phyloP scores from a whole-genome alignment of 768 basidiomycete species.

The Psilocybe azurescens region DNA sequence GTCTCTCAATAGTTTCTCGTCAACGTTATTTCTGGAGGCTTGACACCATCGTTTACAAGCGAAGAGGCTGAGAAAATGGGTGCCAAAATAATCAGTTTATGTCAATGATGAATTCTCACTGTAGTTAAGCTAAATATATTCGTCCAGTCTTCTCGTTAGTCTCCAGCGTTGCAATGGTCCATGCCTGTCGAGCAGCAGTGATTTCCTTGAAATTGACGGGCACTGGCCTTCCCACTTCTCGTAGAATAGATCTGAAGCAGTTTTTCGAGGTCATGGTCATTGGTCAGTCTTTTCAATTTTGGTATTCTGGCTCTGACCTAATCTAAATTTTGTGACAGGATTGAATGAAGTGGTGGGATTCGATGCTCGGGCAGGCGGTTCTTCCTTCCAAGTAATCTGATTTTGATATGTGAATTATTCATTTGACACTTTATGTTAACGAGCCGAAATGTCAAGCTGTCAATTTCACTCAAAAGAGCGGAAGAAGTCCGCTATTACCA shows the following conservation, averaged over 20 bases:
- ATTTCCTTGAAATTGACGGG: slow-evolving; percentile 76
- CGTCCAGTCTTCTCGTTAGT: slow-evolving; percentile 72
- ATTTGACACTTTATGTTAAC: background rate
- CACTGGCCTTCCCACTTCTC: slow-evolving; percentile 63
- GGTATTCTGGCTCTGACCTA: background rate
- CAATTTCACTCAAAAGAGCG: background rate
- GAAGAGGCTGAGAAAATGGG: slow-evolving; percentile 72
- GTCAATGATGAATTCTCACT: background rate
- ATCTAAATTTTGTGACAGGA: slow-evolving; percentile 35
- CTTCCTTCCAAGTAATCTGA: slow-evolving; percentile 57
- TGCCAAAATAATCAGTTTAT: slow-evolving; percentile 71
- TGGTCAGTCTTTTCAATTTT: slow-evolving; percentile 46
- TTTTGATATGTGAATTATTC: background rate
- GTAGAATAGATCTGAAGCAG: slow-evolving; percentile 77
- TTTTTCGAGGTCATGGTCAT: slow-evolving; percentile 85
- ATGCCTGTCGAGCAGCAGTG: slow-evolving; percentile 80
- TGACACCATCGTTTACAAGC: slow-evolving; percentile 76
- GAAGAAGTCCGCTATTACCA: no score
- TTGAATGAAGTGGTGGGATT: slow-evolving; percentile 57
- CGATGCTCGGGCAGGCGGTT: slow-evolving; percentile 63
- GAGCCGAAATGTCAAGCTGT: background rate
- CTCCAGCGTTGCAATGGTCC: slow-evolving; percentile 77
- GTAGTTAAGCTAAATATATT: background rate
- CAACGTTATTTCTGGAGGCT: slow-evolving; percentile 79
- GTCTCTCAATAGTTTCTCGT: slow-evolving; percentile 58